Base-by-base conservation (phyloP, 768 basidiomycete genomes). In the Tephrocybe rancida region DNA sequence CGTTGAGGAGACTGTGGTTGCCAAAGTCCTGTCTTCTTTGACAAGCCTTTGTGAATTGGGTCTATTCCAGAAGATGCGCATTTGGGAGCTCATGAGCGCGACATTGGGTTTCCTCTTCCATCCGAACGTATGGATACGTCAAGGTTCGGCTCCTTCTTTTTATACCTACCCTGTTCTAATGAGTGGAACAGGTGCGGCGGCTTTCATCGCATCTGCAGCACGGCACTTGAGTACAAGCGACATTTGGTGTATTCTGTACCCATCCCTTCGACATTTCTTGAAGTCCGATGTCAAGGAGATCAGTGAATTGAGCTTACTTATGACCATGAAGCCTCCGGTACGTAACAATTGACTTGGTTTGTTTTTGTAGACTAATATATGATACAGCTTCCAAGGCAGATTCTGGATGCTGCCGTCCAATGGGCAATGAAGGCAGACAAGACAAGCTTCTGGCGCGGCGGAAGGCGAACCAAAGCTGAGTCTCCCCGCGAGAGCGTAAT, bases 161-260 rank as follows among this genome's bases (percentile, higher is more conserved):
- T 16, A 51, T 27, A 42, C 57, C 52, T 6, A 57, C 37, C 48
- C 24, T 48, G 43, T 30, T n/a, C 5, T 34, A 13, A 29, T 7
- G 3, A 0, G 26, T 25, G 25, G 5, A 29, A 18, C 48, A 96
- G 95, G 90, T 21, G 85, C 95, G 16, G 86, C 85, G 11, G 86
- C 92, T 0, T 95, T 99, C 66, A 87, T 98, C 39, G 87, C 92
- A 2, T 86, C 92, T 3, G 88, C 92, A 8, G 87, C 90, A 2
- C 85, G 86, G 38, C 87, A 90, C 57, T 80, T 99, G 5, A 90
- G 89, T 0, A 70, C 77, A 2, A 94, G 92, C 48, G 97, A 99
- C 64, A 86, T 93, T 19, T 98, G 97, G 96, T 98, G 95, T 63
- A 96, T 98, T 37, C 69, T 99, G 8, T 98, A 98, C 61, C 96